phyloP scores from a whole-genome alignment of 805 yeast genomes.

The Teunomyces pallodes region DNA sequence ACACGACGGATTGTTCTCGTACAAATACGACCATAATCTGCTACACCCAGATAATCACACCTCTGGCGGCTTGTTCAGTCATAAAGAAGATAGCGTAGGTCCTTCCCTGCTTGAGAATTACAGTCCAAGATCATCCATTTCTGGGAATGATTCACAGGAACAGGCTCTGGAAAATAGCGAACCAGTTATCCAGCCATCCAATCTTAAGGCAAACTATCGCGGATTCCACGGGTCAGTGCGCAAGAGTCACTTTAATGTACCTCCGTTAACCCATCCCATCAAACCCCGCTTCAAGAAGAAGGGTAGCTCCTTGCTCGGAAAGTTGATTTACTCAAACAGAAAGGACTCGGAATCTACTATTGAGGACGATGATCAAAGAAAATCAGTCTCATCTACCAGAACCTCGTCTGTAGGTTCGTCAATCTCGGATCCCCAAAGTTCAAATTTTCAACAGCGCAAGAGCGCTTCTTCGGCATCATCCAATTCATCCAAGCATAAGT shows the following conservation, averaged over 20 bases:
- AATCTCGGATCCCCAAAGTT: background rate
- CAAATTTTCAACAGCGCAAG: conserved; percentile 8
- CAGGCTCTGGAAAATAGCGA: background rate
- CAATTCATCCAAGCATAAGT: conserved; percentile 30
- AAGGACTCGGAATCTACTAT: conserved; percentile 25
- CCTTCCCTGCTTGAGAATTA: conserved; percentile 8
- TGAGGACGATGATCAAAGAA: background rate
- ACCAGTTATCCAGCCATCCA: background rate
- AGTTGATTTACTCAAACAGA: conserved; percentile 34
- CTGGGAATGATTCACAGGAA: conserved; percentile 1
- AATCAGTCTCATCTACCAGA: conserved; percentile 1
- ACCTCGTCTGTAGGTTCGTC: conserved; percentile 9
- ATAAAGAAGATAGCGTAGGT: background rate
- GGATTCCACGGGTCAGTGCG: conserved; percentile 40
- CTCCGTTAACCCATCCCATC: conserved; percentile 50
- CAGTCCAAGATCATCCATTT: conserved; percentile 12
- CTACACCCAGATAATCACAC: background rate
- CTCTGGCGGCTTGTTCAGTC: background rate
- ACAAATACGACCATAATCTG: conserved; percentile 9
- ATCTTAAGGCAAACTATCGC: conserved; percentile 26
- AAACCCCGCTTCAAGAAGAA: conserved; percentile 45
- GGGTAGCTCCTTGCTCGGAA: conserved; percentile 36
- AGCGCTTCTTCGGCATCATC: conserved; percentile 17
- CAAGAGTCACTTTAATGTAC: conserved; percentile 32
- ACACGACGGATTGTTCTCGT: conserved; percentile 8